Evolutionary conservation across 2,329 filamentous ascomycete genomes (phyloP).

Genomic region (Trichoderma sp.): DNA sequence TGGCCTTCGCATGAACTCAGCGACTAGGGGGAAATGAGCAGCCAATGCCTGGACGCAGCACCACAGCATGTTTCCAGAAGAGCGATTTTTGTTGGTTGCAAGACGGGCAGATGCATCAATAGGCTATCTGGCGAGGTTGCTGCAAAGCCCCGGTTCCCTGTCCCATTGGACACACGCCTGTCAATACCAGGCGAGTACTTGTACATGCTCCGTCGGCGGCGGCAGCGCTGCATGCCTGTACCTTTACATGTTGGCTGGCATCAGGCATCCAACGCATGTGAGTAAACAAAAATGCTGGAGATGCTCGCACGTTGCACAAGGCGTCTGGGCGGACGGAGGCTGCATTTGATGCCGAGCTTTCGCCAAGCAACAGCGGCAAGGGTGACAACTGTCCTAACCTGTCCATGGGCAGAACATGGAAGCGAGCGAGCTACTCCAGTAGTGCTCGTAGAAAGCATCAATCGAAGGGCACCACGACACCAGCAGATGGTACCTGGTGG

Average conservation of each 20-base stretch:
- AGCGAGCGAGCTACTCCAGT: neutral
- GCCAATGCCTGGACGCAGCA: slow-evolving; percentile 19
- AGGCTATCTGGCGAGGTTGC: slow-evolving; percentile 18
- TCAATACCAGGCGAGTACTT: neutral
- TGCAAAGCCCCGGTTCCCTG: slow-evolving; percentile 18
- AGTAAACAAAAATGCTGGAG: neutral
- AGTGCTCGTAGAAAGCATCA: too few species aligned
- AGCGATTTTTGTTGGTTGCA: slow-evolving; percentile 20
- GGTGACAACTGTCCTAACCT: neutral
- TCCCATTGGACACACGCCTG: slow-evolving; percentile 7
- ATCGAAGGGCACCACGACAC: neutral
- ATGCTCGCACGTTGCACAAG: slow-evolving; percentile 4
- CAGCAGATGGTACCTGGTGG: neutral
- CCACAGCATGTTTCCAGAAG: slow-evolving; percentile 22
- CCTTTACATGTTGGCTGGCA: neutral
- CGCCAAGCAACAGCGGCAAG: neutral
- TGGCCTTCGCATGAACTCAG: slow-evolving; percentile 20
- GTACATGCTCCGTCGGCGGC: neutral
- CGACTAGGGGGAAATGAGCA: slow-evolving; percentile 20
- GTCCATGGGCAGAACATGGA: neutral
- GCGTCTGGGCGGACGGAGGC: neutral
- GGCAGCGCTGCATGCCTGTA: neutral
- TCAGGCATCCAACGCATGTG: neutral
- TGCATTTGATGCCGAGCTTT: neutral
- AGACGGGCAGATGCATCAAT: slow-evolving; percentile 13